Base-by-base conservation (phyloP, 768 basidiomycete genomes). In the Lactarius hengduanensis region DNA sequence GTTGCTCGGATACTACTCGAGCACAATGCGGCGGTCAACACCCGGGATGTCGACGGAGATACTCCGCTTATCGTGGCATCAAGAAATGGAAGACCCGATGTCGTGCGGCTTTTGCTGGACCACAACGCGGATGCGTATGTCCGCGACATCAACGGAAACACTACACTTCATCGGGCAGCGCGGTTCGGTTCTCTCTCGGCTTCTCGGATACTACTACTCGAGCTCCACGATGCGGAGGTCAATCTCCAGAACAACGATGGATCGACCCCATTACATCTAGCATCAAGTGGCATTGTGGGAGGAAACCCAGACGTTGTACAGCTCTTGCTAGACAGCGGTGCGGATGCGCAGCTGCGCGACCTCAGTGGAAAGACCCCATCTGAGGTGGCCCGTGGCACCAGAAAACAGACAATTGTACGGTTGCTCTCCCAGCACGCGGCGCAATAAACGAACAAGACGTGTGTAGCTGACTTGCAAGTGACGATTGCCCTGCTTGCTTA, bases 41-140 rank as follows among this genome's bases (percentile, higher is more conserved):
- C 9, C 11, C 10, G 10, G 45, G 4, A 47, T 22, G 1, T 11
- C 2, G 10, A 11, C 10, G 45, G 36, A 38, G 11, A 11, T 11
- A 22, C 45, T n/a, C 10, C 45, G 4, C 10, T 47, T 22, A n/a
- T 11, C n/a, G 0, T 0, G 0, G 45, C 45, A 47, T 47, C 9
- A n/a, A 0, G 0, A 10, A 26, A 6, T 5, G 11, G 22, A 50
- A 0, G 26, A 1, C 1, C 4, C 0, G 47, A 22, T 1, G 50
- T 53, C 16, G 50, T 13, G 6, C 26, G 50, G 13, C 15, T 15
- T 15, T 28, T 53, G 22, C 26, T 53, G 10, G 26, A 28, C 26
- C n/a, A 26, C 26, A 26, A 26, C 7, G 50, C 15, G 10, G 26
- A 26, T 53, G 13, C 13, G 5, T 0, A 53, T 15, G 26, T 16